A percentile compares a stretch with the other conserved stretches of the same genome.
Evolutionary conservation across 2,329 filamentous ascomycete species (phyloP).

Genomic region (Coniella vitis): DNA sequence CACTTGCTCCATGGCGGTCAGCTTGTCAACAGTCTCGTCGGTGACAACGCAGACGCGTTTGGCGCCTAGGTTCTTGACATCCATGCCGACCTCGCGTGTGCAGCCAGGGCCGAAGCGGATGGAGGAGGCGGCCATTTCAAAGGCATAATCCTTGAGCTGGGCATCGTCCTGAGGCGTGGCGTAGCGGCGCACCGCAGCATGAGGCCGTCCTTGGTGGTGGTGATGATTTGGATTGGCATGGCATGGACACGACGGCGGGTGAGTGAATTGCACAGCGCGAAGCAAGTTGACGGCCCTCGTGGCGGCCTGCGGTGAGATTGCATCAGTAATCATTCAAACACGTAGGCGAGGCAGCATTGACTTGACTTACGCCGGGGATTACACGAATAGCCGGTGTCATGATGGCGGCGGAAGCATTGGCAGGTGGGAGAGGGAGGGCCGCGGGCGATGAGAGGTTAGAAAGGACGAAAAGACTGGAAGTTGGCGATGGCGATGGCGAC

Average conservation of each 20-base stretch:
- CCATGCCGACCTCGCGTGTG: slow-evolving; percentile 96
- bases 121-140: slow-evolving; percentile 94
- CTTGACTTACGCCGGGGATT: slow-evolving; percentile 27
- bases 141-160: slow-evolving; percentile 89
- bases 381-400: slow-evolving; percentile 29
- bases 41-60: slow-evolving; percentile 90
- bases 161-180: slow-evolving; percentile 71
- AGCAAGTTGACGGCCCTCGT: slow-evolving; percentile 65
- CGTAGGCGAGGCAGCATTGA: too few relatives aligned
- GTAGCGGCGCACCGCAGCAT: slow-evolving; percentile 37
- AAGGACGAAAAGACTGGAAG: too few relatives aligned
- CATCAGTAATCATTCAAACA: too few relatives aligned
- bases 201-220: slow-evolving; percentile 41
- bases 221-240: slow-evolving; percentile 82
- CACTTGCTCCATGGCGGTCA: slow-evolving; percentile 87
- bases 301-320: slow-evolving; percentile 38
- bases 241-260: slow-evolving; percentile 83
- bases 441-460: too few relatives aligned
- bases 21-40: slow-evolving; percentile 70
- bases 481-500: too few relatives aligned
- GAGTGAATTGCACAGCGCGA: slow-evolving; percentile 83
- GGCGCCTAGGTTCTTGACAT: slow-evolving; percentile 83
- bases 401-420: neutral
- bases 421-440: neutral
- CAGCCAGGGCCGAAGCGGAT: slow-evolving; percentile 91